Conservation (phyloP, 208 protist species). For the Trichomonas tenax region DNA sequence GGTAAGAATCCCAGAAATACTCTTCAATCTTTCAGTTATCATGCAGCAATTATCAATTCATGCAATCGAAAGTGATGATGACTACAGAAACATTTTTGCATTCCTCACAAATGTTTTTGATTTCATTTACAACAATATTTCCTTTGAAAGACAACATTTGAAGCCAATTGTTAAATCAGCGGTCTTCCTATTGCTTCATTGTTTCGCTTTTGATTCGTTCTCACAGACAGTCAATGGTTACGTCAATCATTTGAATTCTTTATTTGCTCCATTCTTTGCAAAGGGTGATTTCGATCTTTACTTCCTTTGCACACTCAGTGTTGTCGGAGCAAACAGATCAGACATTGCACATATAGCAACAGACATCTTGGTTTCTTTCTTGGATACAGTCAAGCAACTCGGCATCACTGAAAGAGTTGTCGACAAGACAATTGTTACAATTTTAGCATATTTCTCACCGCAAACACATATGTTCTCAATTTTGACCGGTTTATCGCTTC, state of each 20-base stretch:
- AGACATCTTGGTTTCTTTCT: background rate
- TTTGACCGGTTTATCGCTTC: background rate
- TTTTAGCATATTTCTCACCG: background rate
- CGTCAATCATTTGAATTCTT: background rate
- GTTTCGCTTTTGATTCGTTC: background rate
- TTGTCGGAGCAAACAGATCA: background rate
- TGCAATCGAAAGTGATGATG: background rate
- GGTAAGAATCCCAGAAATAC: background rate
- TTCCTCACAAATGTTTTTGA: background rate
- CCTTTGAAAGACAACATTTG: background rate
- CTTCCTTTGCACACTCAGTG: background rate
- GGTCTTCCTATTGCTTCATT: background rate
- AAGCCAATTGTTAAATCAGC: background rate
- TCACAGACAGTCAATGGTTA: background rate
- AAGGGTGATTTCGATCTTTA: background rate
- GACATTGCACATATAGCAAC: background rate
- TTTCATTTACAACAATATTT: background rate
- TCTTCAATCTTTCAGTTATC: background rate
- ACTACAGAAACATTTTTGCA: background rate
- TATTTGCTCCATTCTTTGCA: background rate
- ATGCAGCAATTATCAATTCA: background rate
- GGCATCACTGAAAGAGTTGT: background rate
- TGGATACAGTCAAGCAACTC: background rate
- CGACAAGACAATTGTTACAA: background rate
- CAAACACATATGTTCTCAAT: background rate